Base-by-base conservation (phyloP, 495 filamentous ascomycete species). In the Penicillium cosmopolitanum region DNA sequence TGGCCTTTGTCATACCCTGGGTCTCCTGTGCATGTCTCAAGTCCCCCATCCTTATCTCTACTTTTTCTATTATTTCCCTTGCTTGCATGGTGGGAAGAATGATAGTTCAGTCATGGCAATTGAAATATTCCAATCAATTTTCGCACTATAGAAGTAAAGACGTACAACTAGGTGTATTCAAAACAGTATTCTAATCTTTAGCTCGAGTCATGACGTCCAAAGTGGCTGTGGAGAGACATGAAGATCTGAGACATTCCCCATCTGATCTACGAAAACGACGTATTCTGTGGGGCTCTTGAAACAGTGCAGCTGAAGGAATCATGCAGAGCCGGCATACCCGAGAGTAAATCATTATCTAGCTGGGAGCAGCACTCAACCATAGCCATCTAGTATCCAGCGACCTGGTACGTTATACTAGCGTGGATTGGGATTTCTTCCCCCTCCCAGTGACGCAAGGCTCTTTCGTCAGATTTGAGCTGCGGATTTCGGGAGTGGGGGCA, bases 21-120 rank as follows among this genome's bases (percentile, higher is more conserved):
- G 63, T 52, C 38, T 52, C 38, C 43, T 51, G 60, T 57, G 65
- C 60, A 60, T 66, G 63, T 68, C 67, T 66, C 60, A 64, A 66
- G 61, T 66, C 56, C 60, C 58, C 60, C 34, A 44, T 53, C 54
- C 47, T 53, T 25, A 51, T 56, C 15, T 44, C 4, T 62, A 47
- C 50, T 51, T 50, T 53, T 56, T 60, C 28, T 59, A 51, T 54
- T 50, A 53, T 61, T 59, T 42, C 34, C 63, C 51, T 46, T 36
- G 63, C 68, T 60, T 60, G 67, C 65, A 61, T 63, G 47, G 60
- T 55, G 60, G 60, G 58, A 57, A 58, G 58, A 55, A 56, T 62
- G 58, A 56, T 60, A 60, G 62, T 60, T 60, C 55, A 55, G 61
- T 40, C 50, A 42, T 42, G 61, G 50, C 54, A 66, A 66, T 60